Base-by-base conservation (phyloP, 1,139 yeast species). In the Kodamaea plutei region DNA sequence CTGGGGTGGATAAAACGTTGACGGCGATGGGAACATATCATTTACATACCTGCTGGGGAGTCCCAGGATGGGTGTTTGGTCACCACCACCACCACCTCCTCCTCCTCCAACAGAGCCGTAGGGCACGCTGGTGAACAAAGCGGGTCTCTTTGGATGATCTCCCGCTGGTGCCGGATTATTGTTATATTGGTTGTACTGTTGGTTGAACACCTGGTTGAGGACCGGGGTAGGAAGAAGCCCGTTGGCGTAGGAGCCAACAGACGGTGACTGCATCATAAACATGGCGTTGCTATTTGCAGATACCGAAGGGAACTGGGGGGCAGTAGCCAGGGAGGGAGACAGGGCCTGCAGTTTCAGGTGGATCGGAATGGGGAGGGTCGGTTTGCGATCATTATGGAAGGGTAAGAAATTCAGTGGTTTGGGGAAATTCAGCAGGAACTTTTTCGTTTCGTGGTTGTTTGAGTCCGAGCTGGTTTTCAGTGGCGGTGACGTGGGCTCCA, bases 1-100 rank as follows among this genome's bases (percentile, higher is more conserved):
- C 35, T 65, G 73, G 1, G 65, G 58, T 2, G 61, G 65, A 33
- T 66, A 71, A 39, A 73, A 69, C 33, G 65, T 73, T 7, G 71
- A 63, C 2, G 79, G 79, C 6, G 76, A 69, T 10, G 78, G 78
- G 48, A 73, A 73, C 46, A 73, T 61, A 43, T 73, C 79, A 36
- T 68, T 69, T 23, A 73, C 71, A 36, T 71, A 73, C 30, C 75
- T 57, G 4, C 73, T 64, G 0, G 76, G 76, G 17, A 73, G 50
- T 2, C 71, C 76, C 15, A 71, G 64, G 5, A 70, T 47, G 2
- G 78, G 79, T 0, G 76, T 67, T 31, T 69, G 76, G 28, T 66
- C 74, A 5, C 72, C 74, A 22, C 14, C 14, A 11, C 10, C 54
- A 18, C 20, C 20, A 9, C 8, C 20, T 4, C 10, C 10, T 4